Base-by-base conservation (phyloP, 768 basidiomycete species). In the Termitomyces sp. region DNA sequence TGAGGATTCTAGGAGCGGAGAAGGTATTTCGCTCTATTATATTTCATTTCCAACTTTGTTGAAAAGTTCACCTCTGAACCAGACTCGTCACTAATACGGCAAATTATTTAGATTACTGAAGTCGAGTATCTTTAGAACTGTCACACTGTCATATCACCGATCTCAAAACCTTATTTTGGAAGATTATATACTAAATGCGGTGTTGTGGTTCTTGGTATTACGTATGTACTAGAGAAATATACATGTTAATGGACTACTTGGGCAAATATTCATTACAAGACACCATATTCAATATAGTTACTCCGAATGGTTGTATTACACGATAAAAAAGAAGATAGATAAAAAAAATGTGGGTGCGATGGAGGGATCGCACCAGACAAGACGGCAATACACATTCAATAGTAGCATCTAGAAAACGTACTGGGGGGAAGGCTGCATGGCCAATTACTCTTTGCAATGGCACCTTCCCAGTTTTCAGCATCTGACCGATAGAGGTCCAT, bases 391-490 rank as follows among this genome's bases (percentile, higher is more conserved):
- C 33, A 60, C 49, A 47, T 50, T 72, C 68, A 90, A 53, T 82
- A 69, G 66, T 90, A 92, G 68, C 89, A 92, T 62, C 89, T 82
- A 54, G 90, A 90, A 71, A 88, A 92, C 9, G 85, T 84, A 69
- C 83, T 85, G 0, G 90, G 90, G 36, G 90, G 89, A 50, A 92
- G 80, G 54, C 77, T 76, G 58, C 82, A 86, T 1, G 90, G 90
- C 90, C 90, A 92, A 59, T 85, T 82, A 10, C 81, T 83, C 33
- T 72, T 73, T 14, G 76, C 68, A 45, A 92, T 75, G 22, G 81
- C 75, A 10, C 61, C 66, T 65, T 92, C 90, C 90, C 90, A 92
- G 56, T 85, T 82, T 4, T 72, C 68, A 4, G 80, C 75, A 58
- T 83, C 79, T 14, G 88, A 80, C 32, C 82, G 72, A 64, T 81